phyloP scores from a whole-genome alignment of 495 filamentous ascomycete genomes.

The Penicillium robsamsonii region DNA sequence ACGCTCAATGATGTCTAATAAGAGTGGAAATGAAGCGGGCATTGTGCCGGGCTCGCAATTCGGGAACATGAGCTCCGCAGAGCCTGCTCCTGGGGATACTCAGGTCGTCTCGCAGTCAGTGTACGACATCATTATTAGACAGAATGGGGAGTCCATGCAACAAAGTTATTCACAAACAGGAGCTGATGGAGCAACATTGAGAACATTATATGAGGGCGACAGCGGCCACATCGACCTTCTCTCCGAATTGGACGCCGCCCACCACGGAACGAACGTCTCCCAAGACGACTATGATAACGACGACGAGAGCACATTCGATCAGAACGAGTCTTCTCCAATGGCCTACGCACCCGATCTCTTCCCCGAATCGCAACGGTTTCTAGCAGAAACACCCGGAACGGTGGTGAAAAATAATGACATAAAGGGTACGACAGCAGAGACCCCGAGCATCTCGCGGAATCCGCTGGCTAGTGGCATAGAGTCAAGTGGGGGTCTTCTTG shows the following conservation, averaged over 20 bases:
- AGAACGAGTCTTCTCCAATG: constrained; percentile 41
- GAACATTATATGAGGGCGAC: constrained; percentile 46
- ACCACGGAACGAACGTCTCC: constrained; percentile 22
- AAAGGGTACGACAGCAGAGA: constrained; percentile 28
- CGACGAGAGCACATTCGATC: constrained; percentile 37
- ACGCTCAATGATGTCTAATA: constrained; percentile 10
- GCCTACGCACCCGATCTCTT: constrained; percentile 43
- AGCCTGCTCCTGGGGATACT: constrained; percentile 45
- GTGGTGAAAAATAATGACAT: constrained; percentile 33
- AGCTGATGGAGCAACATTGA: constrained; percentile 35
- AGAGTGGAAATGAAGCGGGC: constrained; percentile 7
- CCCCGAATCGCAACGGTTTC: constrained; percentile 50
- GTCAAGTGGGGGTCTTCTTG: constrained; percentile 44
- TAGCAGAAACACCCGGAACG: constrained; percentile 45
- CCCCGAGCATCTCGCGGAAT: constrained; percentile 46
- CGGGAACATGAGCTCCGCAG: constrained; percentile 36
- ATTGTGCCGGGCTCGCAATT: constrained; percentile 10
- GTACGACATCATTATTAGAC: constrained; percentile 46
- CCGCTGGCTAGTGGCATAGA: constrained; percentile 44
- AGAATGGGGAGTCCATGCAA: constrained; percentile 34
- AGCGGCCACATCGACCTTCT: constrained; percentile 51
- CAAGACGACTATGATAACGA: constrained; percentile 43
- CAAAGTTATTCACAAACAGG: constrained; percentile 20
- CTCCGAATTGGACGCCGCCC: constrained; percentile 36
- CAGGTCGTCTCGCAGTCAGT: constrained; percentile 53